Evolutionary conservation across 1,139 yeast species (phyloP).

Genomic region (Arxiozyma bovina): DNA sequence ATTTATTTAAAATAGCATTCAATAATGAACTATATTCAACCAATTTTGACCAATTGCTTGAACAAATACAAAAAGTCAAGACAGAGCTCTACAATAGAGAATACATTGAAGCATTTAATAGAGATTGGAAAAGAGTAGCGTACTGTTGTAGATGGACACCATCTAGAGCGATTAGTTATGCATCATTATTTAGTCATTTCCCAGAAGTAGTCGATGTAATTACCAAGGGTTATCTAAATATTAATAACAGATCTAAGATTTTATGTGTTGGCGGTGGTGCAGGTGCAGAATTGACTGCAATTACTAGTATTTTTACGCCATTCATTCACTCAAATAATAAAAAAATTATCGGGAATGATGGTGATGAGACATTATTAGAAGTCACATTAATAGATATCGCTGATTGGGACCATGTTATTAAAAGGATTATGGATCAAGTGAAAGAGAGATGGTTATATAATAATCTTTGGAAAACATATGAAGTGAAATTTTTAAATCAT

Average conservation of each 20-base stretch:
- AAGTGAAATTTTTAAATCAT: slow-evolving; percentile 40
- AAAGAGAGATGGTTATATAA: slow-evolving; percentile 45
- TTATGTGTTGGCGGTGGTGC: slow-evolving; percentile 86
- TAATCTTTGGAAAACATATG: slow-evolving; percentile 29
- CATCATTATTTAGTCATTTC: slow-evolving; percentile 52
- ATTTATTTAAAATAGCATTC: slow-evolving; percentile 43
- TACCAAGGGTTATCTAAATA: slow-evolving; percentile 8
- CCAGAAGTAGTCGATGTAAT: slow-evolving; percentile 37
- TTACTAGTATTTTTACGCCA: slow-evolving; percentile 51
- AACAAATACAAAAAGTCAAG: slow-evolving; percentile 59
- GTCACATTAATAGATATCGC: slow-evolving; percentile 66
- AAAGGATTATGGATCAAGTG: slow-evolving; percentile 37
- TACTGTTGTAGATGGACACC: slow-evolving; percentile 85
- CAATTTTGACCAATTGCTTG: slow-evolving; percentile 32
- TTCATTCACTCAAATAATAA: slow-evolving; percentile 32
- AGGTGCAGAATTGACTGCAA: slow-evolving; percentile 69
- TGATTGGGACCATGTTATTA: slow-evolving; percentile 56
- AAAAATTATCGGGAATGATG: slow-evolving; percentile 7
- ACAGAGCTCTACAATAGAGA: slow-evolving; percentile 60
- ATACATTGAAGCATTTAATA: slow-evolving; percentile 58
- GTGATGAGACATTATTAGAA: slow-evolving; percentile 34
- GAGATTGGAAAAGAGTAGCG: slow-evolving; percentile 58
- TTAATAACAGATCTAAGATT: slow-evolving; percentile 30
- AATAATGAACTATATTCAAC: slow-evolving; percentile 35
- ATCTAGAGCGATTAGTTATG: slow-evolving; percentile 64